These are phyloP conservation scores for Curvularia eragrostidis DNA, from an alignment of 2,329 filamentous ascomycete genomes.

Conservation along the genomic window DNA sequence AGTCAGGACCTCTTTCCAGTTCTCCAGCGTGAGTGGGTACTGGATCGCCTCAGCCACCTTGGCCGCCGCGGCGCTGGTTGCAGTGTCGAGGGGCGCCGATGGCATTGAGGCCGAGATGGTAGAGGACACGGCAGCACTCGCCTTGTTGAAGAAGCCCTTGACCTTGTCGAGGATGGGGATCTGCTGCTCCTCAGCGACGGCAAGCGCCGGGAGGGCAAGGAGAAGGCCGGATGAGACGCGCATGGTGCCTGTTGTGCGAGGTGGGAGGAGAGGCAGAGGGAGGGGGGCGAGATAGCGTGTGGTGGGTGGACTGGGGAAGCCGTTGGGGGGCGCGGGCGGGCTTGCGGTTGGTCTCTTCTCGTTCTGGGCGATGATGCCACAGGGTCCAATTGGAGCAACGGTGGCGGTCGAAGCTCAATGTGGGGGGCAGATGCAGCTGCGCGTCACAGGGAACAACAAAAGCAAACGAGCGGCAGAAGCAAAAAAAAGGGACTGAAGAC, in stretches of 20 bases:
- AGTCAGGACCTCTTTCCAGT: constrained; percentile 73
- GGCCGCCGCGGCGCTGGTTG: constrained; percentile 59
- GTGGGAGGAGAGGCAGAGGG: constrained; percentile 1
- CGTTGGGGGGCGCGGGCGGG: constrained; percentile 5
- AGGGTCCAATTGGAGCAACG: constrained; percentile 28
- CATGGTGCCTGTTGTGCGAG: constrained; percentile 46
- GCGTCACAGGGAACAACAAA: constrained; percentile 15
- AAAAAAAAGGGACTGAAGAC: neutral
- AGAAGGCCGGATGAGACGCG: constrained; percentile 60
- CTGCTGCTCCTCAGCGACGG: constrained; percentile 65
- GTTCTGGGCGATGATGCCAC: constrained; percentile 31
- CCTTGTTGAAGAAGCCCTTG: constrained; percentile 61
- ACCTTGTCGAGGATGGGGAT: constrained; percentile 67
- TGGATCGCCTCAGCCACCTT: constrained; percentile 62
- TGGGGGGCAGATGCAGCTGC: constrained; percentile 23
- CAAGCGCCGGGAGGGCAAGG: constrained; percentile 59
- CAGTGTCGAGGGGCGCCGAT: constrained; percentile 53
- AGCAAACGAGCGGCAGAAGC: constrained; percentile 17
- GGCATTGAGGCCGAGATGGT: constrained; percentile 52
- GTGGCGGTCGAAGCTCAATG: constrained; percentile 20
- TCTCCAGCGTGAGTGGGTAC: constrained; percentile 68
- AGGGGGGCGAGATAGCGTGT: constrained; percentile 17
- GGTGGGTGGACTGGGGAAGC: constrained; percentile 1
- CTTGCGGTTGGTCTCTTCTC: constrained; percentile 21
- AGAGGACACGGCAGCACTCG: constrained; percentile 63